These are phyloP conservation scores for Solanum medicagineum DNA, from an alignment of 257 asterid species.

Conservation along the genomic window DNA sequence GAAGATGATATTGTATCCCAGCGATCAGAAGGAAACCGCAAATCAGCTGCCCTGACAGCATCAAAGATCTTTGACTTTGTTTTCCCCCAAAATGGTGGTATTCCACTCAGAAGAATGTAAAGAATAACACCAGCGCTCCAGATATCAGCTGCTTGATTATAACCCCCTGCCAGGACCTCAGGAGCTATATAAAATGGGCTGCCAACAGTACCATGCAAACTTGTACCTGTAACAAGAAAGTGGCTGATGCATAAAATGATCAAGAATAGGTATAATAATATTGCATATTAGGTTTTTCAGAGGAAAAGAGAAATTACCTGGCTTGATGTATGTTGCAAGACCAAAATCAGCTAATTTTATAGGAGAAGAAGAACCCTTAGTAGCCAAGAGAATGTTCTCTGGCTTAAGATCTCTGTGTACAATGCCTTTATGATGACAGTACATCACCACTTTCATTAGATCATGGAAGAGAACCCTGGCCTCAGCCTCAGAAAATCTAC, in stretches of 20 bases:
- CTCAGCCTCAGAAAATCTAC: slow-evolving; percentile 59
- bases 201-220: slow-evolving; percentile 61
- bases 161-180: slow-evolving; percentile 66
- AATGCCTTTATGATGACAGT: slow-evolving; percentile 68
- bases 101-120: slow-evolving; percentile 72
- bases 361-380: slow-evolving; percentile 54
- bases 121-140: slow-evolving; percentile 88
- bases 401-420: slow-evolving; percentile 81
- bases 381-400: slow-evolving; percentile 61
- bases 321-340: slow-evolving; percentile 61
- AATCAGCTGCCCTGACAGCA: slow-evolving; percentile 64
- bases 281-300: neutral
- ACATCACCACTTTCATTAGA: slow-evolving; percentile 58
- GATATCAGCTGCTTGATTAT: slow-evolving; percentile 68
- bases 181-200: slow-evolving; percentile 89
- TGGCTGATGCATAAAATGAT: neutral
- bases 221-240: slow-evolving; percentile 37
- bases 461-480: slow-evolving; percentile 48
- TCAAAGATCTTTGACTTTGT: slow-evolving; percentile 61
- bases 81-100: slow-evolving; percentile 78
- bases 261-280: neutral
- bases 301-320: slow-evolving; percentile 18
- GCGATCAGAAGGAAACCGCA: slow-evolving; percentile 44
- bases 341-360: slow-evolving; percentile 80
- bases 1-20: slow-evolving; percentile 51